Evolutionary conservation across 2,329 filamentous ascomycete species (phyloP).

Genomic region (Alternaria ventricosa): DNA sequence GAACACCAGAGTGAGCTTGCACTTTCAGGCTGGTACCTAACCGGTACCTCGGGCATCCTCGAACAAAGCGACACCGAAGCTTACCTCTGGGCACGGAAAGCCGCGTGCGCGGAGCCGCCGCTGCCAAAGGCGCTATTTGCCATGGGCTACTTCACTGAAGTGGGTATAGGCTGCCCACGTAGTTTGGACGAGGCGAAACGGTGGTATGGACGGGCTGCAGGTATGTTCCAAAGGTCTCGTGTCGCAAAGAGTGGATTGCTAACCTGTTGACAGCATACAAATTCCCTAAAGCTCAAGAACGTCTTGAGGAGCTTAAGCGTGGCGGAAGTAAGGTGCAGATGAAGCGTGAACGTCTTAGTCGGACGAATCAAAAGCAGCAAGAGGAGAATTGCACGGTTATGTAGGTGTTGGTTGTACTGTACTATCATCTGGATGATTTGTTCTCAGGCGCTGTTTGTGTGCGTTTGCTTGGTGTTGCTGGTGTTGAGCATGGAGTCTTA

Average conservation of each 20-base stretch:
- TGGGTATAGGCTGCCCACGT: slow-evolving; percentile 85
- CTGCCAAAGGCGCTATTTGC: slow-evolving; percentile 95
- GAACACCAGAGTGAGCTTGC: slow-evolving; percentile 87
- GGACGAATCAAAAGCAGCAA: slow-evolving; percentile 82
- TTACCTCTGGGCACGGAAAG: slow-evolving; percentile 95
- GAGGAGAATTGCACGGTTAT: slow-evolving; percentile 89
- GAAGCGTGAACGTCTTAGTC: slow-evolving; percentile 77
- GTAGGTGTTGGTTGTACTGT: slow-evolving; percentile 53
- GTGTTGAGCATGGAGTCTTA: background rate
- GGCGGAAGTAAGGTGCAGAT: slow-evolving; percentile 76
- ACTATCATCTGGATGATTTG: background rate
- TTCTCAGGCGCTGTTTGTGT: background rate
- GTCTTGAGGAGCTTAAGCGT: slow-evolving; percentile 88
- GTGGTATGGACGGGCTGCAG: slow-evolving; percentile 97
- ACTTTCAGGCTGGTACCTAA: slow-evolving; percentile 78
- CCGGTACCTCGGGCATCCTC: slow-evolving; percentile 84
- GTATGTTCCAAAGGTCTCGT: slow-evolving; percentile 63
- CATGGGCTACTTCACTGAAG: slow-evolving; percentile 97
- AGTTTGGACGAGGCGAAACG: slow-evolving; percentile 95
- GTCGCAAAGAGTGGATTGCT: slow-evolving; percentile 4
- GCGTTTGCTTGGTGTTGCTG: background rate
- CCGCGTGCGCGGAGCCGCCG: slow-evolving; percentile 75
- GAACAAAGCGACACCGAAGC: slow-evolving; percentile 94
- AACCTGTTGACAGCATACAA: slow-evolving; percentile 73
- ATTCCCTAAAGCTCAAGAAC: slow-evolving; percentile 89